phyloP scores from a whole-genome alignment of 495 filamentous ascomycete genomes.

The Oleoguttula mirabilis region DNA sequence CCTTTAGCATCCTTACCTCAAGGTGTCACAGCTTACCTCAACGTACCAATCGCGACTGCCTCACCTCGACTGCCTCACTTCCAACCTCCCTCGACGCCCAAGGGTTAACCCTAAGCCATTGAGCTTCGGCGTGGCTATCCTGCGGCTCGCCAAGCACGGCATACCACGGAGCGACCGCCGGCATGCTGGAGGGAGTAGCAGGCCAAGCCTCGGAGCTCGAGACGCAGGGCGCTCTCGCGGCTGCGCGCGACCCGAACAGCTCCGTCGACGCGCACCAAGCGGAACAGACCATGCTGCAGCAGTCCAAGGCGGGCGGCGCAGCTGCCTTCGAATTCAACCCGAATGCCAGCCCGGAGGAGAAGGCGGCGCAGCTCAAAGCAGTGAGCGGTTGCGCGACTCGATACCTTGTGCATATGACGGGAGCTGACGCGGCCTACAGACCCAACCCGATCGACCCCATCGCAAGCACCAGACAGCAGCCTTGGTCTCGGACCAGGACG shows the following conservation, averaged over 20 bases:
- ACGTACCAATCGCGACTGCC: neutral
- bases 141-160: neutral
- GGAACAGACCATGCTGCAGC: conserved; percentile 56
- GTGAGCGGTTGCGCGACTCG: conserved; percentile 41
- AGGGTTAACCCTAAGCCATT: no score
- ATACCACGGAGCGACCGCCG: conserved; percentile 9
- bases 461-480: conserved; percentile 27
- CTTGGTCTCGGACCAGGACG: conserved; percentile 59
- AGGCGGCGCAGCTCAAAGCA: conserved; percentile 62
- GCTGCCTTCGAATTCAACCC: conserved; percentile 79
- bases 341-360: conserved; percentile 69
- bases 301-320: conserved; percentile 63
- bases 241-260: conserved; percentile 55
- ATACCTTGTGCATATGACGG: neutral
- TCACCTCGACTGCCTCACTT: neutral
- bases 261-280: conserved; percentile 55
- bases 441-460: conserved; percentile 13
- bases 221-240: conserved; percentile 63
- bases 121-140: neutral
- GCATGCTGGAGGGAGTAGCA: conserved; percentile 13
- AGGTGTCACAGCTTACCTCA: no score
- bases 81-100: no score
- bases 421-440: conserved; percentile 8
- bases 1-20: no score
- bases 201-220: conserved; percentile 50